Evolutionary conservation across 768 basidiomycete genomes (phyloP).

Genomic region (Suillus subluteus): DNA sequence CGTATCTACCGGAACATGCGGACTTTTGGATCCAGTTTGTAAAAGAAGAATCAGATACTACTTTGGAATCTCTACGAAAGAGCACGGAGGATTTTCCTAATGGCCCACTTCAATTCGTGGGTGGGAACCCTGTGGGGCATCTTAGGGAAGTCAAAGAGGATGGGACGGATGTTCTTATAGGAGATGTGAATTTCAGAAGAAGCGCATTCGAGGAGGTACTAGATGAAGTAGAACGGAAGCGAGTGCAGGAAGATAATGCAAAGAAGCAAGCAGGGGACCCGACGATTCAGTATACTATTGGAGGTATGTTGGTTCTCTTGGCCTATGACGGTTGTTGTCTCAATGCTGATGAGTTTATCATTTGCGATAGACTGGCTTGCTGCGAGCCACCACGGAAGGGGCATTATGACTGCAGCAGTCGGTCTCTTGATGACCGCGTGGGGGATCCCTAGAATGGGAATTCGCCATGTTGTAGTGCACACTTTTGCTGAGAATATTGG

Average conservation of each 20-base stretch:
- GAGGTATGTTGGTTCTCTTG: conserved; percentile 44
- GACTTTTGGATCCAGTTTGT: conserved; percentile 37
- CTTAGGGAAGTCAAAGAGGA: conserved; percentile 59
- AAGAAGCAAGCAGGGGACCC: conserved; percentile 50
- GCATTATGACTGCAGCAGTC: conserved; percentile 76
- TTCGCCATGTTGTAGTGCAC: conserved; percentile 44
- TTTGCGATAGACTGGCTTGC: conserved; percentile 57
- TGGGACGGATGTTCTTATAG: conserved; percentile 57
- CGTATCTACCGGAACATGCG: conserved; percentile 51
- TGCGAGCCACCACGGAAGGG: conserved; percentile 62
- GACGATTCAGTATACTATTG: conserved; percentile 61
- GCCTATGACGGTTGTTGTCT: neutral
- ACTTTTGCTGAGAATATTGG: conserved; percentile 58
- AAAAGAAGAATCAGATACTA: conserved; percentile 22
- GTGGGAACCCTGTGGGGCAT: conserved; percentile 49
- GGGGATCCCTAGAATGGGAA: conserved; percentile 67
- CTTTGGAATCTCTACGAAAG: conserved; percentile 24
- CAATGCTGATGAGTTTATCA: neutral
- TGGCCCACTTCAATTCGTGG: conserved; percentile 40
- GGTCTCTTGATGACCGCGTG: conserved; percentile 56
- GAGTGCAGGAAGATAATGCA: conserved; percentile 44
- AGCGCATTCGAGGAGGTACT: conserved; percentile 31
- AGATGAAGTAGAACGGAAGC: conserved; percentile 42
- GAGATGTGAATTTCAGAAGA: conserved; percentile 36
- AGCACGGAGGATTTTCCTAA: conserved; percentile 21